Evolutionary conservation across 257 asterid species (phyloP), one percentile per base, ranked within the genome.

Genomic region (Fraxinus americana): DNA sequence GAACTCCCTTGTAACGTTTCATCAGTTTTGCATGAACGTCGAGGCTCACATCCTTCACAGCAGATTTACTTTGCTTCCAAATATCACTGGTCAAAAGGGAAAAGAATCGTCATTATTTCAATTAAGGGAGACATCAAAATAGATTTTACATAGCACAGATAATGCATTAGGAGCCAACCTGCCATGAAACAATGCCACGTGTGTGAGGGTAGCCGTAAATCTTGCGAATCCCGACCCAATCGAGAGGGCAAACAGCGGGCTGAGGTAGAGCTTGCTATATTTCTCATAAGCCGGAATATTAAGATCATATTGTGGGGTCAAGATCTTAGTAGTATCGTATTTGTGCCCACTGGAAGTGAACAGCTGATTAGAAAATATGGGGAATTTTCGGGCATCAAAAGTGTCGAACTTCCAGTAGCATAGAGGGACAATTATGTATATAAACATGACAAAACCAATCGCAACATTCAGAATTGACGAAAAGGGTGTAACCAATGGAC

Each of bases 321-420:
- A 82, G 80, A 96, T 83, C 85, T 88, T 92, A 16, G 88, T 85
- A 4, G 97, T 96, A 30, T 93, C 96, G 4, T 96, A 96, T 72
- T 89, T 87, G 71, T 87, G 89, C 4, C 98, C 99, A 7, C 67
- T 83, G 30, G 92, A 78, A 41, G 97, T 92, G 79, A 96, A 96
- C 34, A 96, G 80, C 78, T 91, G 92, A 50, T 85, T 96, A 1
- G 99, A 96, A 73, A 96, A 96, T 59, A 96, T 93, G n/a, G 99
- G 99, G 78, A 92, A 96, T 76, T 91, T 96, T 0, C 86, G 90
- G 21, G 99, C 93, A 65, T 96, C 97, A 61, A 96, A 96, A 5
- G 97, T 92, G 84, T 92, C 82, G 84, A 78, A 96, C 89, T 93
- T 92, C 99, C 99, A 96, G 86, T 96, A 96, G 70, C 98, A 96